Base-by-base conservation (phyloP, 805 yeast species). In the Saccharomycopsis oosterbeekiorum region DNA sequence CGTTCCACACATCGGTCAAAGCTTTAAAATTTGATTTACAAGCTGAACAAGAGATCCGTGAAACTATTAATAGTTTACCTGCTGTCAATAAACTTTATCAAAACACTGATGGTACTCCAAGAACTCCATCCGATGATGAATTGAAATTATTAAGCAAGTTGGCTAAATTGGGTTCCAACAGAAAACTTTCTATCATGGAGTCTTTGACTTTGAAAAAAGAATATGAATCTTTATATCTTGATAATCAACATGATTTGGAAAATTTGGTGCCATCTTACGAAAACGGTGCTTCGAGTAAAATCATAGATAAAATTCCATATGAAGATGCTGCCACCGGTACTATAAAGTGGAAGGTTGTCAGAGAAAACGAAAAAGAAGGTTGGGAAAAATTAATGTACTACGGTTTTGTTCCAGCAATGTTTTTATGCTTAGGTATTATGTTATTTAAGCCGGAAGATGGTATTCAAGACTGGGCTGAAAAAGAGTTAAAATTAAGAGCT, bases 281-380 rank as follows among this genome's bases (percentile, higher is more conserved):
- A 73, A 70, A 74, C 64, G 75, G 75, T 58, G 79, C 81, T 21
- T 73, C 79, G 26, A 81, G 85, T 43, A 85, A 86, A 57, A 85
- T 89, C 68, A 79, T 89, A 66, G 96, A 89, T 72, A 89, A 89
- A 74, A 82, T 89, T 62, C 96, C 96, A 54, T 88, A 82, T 71
- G 88, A 85, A 74, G 94, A 87, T 73, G 84, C 86, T 53, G 76
- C 83, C 47, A 84, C 89, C 17, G 96, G 96, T 42, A 86, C 84
- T 68, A 80, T 88, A 68, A 83, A 84, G 68, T 89, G 94, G 96
- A 80, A 83, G 68, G 75, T 88, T 61, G 84, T 89, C 55, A 80
- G 94, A 65, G 90, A 84, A 70, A 82, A 85, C 59, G 84, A 81
- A 68, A 84, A 84, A 70, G 96, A 89, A 75, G 96, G 96, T 57